Percentiles rank a stretch among this genome's conserved stretches.
Conservation (phyloP, 441 rosid species). For the Erodium trifolium region DNA sequence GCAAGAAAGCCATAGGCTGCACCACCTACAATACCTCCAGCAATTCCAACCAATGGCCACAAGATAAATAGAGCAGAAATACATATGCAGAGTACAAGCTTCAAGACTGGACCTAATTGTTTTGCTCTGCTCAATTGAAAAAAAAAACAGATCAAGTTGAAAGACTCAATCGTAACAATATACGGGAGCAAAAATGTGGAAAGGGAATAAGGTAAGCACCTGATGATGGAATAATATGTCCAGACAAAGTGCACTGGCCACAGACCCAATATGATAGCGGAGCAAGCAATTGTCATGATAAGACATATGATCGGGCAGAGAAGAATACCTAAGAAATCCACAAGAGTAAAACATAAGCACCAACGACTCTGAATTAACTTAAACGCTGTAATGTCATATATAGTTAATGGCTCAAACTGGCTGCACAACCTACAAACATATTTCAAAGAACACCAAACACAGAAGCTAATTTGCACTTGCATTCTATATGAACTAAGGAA, state of each 20-base stretch:
- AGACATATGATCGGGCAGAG: conserved; percentile 21
- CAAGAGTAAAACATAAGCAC: background rate
- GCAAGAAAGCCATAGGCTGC: conserved; percentile 20
- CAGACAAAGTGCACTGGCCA: conserved; percentile 23
- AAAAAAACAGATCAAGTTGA: background rate
- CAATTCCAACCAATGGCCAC: conserved; percentile 22
- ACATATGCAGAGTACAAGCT: conserved; percentile 22
- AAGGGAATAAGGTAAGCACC: conserved; percentile 14
- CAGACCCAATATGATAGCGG: conserved; percentile 20
- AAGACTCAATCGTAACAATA: background rate
- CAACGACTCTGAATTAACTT: too few relatives aligned
- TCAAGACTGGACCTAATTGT: conserved; percentile 19
- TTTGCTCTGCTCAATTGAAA: conserved; percentile 14
- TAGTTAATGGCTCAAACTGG: background rate
- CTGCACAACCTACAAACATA: too few relatives aligned
- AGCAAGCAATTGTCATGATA: conserved; percentile 20
- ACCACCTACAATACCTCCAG: conserved; percentile 23
- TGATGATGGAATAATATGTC: conserved; percentile 22
- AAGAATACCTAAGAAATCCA: conserved; percentile 16
- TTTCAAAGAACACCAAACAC: background rate
- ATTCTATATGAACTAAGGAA: background rate
- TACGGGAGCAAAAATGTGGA: background rate
- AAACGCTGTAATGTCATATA: too few relatives aligned
- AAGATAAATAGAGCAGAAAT: conserved; percentile 20
- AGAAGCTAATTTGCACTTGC: background rate